Evolutionary conservation across 768 basidiomycete species (phyloP).

Genomic region (Krasilnikovozyma curviuscula): DNA sequence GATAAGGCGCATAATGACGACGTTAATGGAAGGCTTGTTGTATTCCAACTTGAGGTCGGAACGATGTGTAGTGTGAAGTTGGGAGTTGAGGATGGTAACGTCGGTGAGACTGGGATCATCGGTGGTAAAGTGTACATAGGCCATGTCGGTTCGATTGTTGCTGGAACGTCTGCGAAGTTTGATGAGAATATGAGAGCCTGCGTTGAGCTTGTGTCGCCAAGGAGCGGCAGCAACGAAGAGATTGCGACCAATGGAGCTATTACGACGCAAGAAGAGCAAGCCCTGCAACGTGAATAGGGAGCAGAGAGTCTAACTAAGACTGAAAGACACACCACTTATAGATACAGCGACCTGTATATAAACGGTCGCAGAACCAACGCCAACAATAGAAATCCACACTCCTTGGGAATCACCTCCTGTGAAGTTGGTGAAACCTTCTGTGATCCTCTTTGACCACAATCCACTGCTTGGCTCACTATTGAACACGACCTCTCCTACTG

Average conservation of each 20-base stretch:
- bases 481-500: too few relatives aligned
- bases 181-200: conserved; percentile 23
- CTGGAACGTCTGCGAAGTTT: conserved; percentile 11
- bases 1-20: not conserved
- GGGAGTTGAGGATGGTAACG: conserved; percentile 6
- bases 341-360: too few relatives aligned
- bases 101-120: conserved; percentile 6
- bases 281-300: too few relatives aligned
- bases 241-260: conserved; percentile 18
- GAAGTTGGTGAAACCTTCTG: too few relatives aligned
- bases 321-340: too few relatives aligned
- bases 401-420: not conserved
- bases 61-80: conserved; percentile 20
- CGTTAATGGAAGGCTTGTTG: not conserved
- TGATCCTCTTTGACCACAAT: too few relatives aligned
- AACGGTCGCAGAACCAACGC: not conserved
- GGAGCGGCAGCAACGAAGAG: conserved; percentile 12
- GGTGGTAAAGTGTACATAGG: conserved; percentile 26
- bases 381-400: not conserved
- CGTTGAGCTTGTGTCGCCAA: conserved; percentile 23
- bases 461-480: too few relatives aligned
- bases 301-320: too few relatives aligned
- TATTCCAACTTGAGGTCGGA: conserved; percentile 16
- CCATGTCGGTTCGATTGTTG: conserved; percentile 19
- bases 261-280: too few relatives aligned